These are phyloP conservation scores for Warburgia ugandensis DNA, from an alignment of 164 flowering plant genomes.

Conservation along the genomic window DNA sequence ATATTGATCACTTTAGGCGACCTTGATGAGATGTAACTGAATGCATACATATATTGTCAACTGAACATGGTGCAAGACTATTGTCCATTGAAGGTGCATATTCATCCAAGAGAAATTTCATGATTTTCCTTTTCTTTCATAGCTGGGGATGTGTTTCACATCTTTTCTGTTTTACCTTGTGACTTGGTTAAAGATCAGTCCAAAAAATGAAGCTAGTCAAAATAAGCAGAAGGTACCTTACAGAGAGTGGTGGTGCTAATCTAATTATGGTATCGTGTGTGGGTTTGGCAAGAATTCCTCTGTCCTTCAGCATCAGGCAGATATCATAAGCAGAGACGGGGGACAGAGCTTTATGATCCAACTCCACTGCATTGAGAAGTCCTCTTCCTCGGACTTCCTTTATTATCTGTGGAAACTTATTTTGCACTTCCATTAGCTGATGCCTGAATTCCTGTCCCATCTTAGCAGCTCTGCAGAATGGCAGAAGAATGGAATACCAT, in stretches of 20 bases:
- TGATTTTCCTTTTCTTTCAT: too few relatives aligned
- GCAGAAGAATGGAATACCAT: neutral
- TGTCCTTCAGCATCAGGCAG: constrained; percentile 79
- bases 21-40: too few relatives aligned
- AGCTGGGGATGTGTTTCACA: too few relatives aligned
- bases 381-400: constrained; percentile 93
- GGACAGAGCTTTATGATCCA: constrained; percentile 42
- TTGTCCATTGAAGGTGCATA: too few relatives aligned
- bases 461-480: constrained; percentile 50
- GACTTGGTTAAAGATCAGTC: too few relatives aligned
- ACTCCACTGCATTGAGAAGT: constrained; percentile 88
- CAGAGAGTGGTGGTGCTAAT: constrained; percentile 88
- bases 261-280: constrained; percentile 84
- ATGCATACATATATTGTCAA: too few relatives aligned
- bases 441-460: constrained; percentile 67
- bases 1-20: too few relatives aligned
- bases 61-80: too few relatives aligned
- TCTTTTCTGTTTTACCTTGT: too few relatives aligned
- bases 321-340: constrained; percentile 86
- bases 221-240: constrained; percentile 74
- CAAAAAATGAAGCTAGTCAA: too few relatives aligned
- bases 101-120: too few relatives aligned
- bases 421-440: constrained; percentile 50
- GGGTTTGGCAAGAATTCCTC: constrained; percentile 96
- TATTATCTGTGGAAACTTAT: constrained; percentile 55